Evolutionary conservation across 257 asterid species (phyloP), one percentile per base, ranked within the genome.

Genomic region (Apocynum venetum): DNA sequence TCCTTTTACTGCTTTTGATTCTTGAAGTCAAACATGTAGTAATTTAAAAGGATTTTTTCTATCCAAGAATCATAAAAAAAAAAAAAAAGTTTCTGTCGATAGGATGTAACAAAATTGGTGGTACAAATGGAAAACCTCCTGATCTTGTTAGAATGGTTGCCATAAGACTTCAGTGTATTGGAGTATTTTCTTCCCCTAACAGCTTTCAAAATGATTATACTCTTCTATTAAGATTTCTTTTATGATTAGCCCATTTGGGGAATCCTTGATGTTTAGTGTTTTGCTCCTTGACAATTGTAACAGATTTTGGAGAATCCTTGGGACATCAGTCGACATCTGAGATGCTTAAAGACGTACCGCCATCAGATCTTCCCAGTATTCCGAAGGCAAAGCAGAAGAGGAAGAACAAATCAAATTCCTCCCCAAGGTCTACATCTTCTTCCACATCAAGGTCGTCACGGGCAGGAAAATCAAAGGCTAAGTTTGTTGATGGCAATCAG

Each of bases 381-480:
- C 85, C 78, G 63, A 89, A 90, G 84, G 11, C 77, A 14, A 89
- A 91, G 82, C 92, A 81, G 46, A 92, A 80, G 74, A 85, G 96
- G 80, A 92, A 88, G 84, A 7, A 51, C 17, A 92, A 85, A 85
- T 84, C 90, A 7, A 72, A 76, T 25, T 81, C 91, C 63, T 89
- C 96, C 67, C 89, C 91, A 14, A 85, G 77, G 77, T 85, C 92
- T 8, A 79, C 78, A 53, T 82, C 82, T 25, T 77, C 87, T 51
- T 89, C 95, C 43, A 79, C 88, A 47, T 88, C 94, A 46, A 83
- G 81, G 82, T 77, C 93, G 12, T 81, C 92, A 35, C 84, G 92
- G 72, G 78, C 82, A 70, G 73, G 88, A 57, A 82, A 85, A 76
- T 75, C 90, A 2, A 89, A 89, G 80, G 60, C 90, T 80, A 89